Percentiles rank a stretch among this genome's conserved stretches.
Evolutionary conservation across 2,329 filamentous ascomycete genomes (phyloP).

Genomic region (Blastomyces gilchristii): DNA sequence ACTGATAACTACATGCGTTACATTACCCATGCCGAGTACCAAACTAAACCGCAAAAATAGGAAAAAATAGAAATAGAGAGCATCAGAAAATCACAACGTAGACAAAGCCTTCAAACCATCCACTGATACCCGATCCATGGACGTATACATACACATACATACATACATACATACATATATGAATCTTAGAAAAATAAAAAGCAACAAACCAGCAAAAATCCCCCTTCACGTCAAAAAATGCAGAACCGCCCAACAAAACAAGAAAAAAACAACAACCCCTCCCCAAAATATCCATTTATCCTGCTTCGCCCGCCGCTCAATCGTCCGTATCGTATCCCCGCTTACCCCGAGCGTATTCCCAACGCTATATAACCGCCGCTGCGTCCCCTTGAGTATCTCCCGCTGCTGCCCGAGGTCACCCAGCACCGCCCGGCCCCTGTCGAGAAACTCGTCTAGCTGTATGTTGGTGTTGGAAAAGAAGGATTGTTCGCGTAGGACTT

Average conservation of each 20-base stretch:
- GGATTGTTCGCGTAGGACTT: slow-evolving; percentile 78
- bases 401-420: slow-evolving; percentile 80
- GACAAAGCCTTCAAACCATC: neutral
- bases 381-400: slow-evolving; percentile 90
- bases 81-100: neutral
- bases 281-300: slow-evolving; percentile 98
- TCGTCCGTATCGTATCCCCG: slow-evolving; percentile 93
- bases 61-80: neutral
- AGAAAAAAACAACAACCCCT: slow-evolving; percentile 75
- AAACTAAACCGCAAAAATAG: neutral
- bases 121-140: neutral
- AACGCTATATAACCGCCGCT: slow-evolving; percentile 80
- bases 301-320: slow-evolving; percentile 80
- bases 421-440: slow-evolving; percentile 78
- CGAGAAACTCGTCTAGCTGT: slow-evolving; percentile 88
- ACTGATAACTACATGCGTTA: neutral
- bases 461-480: slow-evolving; percentile 75
- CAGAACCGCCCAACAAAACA: slow-evolving; percentile 84
- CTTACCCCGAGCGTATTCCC: slow-evolving; percentile 89
- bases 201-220: slow-evolving; percentile 1
- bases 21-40: neutral
- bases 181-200: too few species aligned
- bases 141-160: neutral
- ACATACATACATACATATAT: too few species aligned
- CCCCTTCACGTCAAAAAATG: slow-evolving; percentile 62